Evolutionary conservation across 2,329 filamentous ascomycete genomes (phyloP), one percentile per base, ranked within the genome.

Genomic region (Hypoxylon sp.): DNA sequence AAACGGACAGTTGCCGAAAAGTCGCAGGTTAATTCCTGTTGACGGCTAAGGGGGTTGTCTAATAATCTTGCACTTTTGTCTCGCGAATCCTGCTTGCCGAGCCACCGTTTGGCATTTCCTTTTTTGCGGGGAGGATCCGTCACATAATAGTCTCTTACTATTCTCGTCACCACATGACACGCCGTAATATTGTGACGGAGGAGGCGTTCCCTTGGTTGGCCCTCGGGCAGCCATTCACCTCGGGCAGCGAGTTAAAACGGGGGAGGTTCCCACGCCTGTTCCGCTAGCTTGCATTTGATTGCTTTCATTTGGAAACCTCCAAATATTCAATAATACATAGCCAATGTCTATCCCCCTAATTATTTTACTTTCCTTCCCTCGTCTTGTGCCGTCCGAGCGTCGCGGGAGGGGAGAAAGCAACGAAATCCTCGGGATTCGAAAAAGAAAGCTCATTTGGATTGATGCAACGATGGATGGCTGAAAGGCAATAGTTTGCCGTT

Each of bases 341-440:
- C 59, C 62, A 64, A 57, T 58, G 36, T 32, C 44, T 45, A 50
- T 40, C 40, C 48, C 44, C 50, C 30, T 30, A 28, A 24, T 42
- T 38, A 26, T 45, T 48, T 46, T 61, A 42, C 40, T 53, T 53
- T 45, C 18, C 24, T 42, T 32, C 20, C 51, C 53, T 51, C 20
- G n/a, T 36, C 58, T 62, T 62, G 57, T 52, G 58, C 54, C 56
- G 58, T 63, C 55, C 62, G 54, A 56, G 59, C 58, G 62, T 57
- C 9, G n/a, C n/a, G n/a, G 18, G 38, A 30, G 40, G 50, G 40
- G 49, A 20, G 48, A 61, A 56, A 55, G 18, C 51, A 51, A 26
- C 51, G 28, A 62, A 40, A 28, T 24, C 52, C 38, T 58, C 45
- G 59, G 60, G 61, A 72, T 70, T 71, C 68, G 65, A 71, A 69